Conservation (phyloP, 1,139 yeast genomes). For the Hanseniaspora gamundiae region DNA sequence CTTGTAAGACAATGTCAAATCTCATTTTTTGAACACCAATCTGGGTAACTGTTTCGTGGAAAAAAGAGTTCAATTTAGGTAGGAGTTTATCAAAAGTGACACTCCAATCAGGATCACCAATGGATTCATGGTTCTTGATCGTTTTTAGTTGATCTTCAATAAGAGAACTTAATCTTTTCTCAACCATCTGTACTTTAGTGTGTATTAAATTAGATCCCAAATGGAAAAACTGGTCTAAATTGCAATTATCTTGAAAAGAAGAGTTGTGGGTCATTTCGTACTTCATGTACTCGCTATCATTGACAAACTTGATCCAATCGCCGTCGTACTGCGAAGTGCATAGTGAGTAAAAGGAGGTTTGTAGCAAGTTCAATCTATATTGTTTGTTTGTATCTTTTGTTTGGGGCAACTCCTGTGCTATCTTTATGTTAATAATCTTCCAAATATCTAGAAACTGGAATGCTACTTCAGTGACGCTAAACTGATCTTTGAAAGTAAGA, state of each 20-base stretch:
- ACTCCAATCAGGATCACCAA: slow-evolving; percentile 15
- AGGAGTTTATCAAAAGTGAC: slow-evolving; percentile 13
- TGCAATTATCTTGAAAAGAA: slow-evolving; percentile 1
- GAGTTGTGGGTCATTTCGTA: neutral
- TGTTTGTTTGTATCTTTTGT: slow-evolving; percentile 1
- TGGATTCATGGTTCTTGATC: slow-evolving; percentile 14
- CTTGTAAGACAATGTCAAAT: slow-evolving; percentile 7
- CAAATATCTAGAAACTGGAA: neutral
- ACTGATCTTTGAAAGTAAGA: neutral
- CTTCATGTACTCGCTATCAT: slow-evolving; percentile 16
- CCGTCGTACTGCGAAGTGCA: slow-evolving; percentile 12
- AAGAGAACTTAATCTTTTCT: slow-evolving; percentile 11
- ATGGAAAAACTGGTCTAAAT: slow-evolving; percentile 15
- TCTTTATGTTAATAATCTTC: neutral
- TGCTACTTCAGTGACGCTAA: neutral
- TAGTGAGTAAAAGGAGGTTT: slow-evolving; percentile 19
- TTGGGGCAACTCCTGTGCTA: neutral
- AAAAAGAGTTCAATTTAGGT: slow-evolving; percentile 14
- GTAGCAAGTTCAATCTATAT: slow-evolving; percentile 21
- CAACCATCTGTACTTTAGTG: slow-evolving; percentile 12
- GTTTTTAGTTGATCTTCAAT: slow-evolving; percentile 13
- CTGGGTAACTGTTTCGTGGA: slow-evolving; percentile 12
- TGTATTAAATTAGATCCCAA: slow-evolving; percentile 13
- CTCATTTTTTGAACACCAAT: slow-evolving; percentile 10
- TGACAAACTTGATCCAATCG: slow-evolving; percentile 21